Conservation (phyloP, 1,284 basidiomycete species). For the Rhodotorula sp. region DNA sequence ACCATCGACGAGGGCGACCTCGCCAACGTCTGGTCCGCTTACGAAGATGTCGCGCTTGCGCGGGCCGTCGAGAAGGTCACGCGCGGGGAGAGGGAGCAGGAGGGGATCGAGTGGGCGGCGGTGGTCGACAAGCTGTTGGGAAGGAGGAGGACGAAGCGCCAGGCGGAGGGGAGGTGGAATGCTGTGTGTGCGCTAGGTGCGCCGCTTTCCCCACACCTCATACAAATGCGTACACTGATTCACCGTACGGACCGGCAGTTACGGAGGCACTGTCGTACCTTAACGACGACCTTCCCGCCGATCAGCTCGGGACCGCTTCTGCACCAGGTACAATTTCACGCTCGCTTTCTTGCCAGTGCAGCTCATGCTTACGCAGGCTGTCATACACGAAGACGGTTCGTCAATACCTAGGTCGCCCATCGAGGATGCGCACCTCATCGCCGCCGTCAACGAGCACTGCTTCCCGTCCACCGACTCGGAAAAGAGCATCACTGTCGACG, state of each 20-base stretch:
- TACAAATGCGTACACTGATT: background rate
- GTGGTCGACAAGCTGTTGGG: background rate
- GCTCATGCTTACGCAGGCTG: background rate
- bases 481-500: too few species aligned
- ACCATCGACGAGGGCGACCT: background rate
- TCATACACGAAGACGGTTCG: fast-evolving
- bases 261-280: background rate
- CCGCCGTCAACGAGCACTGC: background rate
- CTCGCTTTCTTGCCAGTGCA: background rate
- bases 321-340: background rate
- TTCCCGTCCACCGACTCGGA: background rate
- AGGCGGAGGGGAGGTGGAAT: background rate
- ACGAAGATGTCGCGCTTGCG: background rate
- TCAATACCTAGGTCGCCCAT: background rate
- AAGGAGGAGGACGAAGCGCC: background rate
- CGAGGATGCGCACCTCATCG: background rate
- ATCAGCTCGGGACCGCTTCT: background rate
- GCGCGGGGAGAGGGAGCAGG: background rate
- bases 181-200: background rate
- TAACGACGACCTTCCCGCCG: background rate
- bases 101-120: background rate
- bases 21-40: background rate
- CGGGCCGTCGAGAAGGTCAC: background rate
- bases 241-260: background rate
- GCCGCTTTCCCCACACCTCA: background rate